Evolutionary conservation across 2,329 filamentous ascomycete species (phyloP).

Genomic region (Sphaceloma murrayae): DNA sequence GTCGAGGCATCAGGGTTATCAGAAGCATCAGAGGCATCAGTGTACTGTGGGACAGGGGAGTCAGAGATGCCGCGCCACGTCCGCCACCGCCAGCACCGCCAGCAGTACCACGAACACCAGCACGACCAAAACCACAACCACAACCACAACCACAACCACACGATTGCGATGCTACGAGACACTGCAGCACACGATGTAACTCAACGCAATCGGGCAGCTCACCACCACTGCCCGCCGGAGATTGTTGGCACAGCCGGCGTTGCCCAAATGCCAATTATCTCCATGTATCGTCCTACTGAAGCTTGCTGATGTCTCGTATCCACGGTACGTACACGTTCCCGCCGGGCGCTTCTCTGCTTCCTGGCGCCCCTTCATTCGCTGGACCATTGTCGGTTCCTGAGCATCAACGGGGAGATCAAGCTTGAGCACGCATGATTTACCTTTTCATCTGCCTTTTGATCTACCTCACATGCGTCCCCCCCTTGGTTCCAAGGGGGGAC

Average conservation of each 20-base stretch:
- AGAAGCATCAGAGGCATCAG: no score
- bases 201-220: neutral
- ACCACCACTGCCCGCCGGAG: neutral
- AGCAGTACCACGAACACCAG: no score
- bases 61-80: no score
- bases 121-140: no score
- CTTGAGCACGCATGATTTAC: neutral
- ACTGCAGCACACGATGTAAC: constrained; percentile 11
- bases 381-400: constrained; percentile 5
- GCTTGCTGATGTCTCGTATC: neutral
- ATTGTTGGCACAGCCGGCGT: no score
- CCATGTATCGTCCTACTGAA: constrained; percentile 4
- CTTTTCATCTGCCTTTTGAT: no score
- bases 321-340: constrained; percentile 1
- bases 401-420: neutral
- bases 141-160: neutral
- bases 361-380: neutral
- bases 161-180: neutral
- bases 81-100: no score
- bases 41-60: no score
- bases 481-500: no score
- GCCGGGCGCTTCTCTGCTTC: neutral
- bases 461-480: constrained; percentile 2
- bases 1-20: no score
- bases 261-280: neutral